phyloP scores from a whole-genome alignment of 257 asterid genomes.

The Solanum chaucha region DNA sequence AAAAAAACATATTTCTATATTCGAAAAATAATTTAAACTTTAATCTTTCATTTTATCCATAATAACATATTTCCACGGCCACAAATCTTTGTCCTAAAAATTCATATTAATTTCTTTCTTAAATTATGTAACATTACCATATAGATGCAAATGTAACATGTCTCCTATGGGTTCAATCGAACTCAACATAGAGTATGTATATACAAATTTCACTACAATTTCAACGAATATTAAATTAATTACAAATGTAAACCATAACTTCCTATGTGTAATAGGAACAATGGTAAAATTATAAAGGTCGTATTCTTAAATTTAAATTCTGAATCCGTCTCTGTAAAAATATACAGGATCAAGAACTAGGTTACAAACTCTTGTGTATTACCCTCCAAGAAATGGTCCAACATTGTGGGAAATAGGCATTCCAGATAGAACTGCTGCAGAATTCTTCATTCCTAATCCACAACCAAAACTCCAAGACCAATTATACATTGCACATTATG shows the following conservation, averaged over 20 bases:
- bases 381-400: conserved; percentile 44
- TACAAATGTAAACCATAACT: not conserved
- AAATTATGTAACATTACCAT: not conserved
- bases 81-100: not conserved
- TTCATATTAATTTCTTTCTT: not conserved
- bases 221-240: not conserved
- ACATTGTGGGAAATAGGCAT: conserved; percentile 73
- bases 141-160: not conserved
- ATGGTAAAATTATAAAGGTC: not conserved
- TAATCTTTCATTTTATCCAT: not conserved
- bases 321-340: too few species aligned
- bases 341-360: conserved; percentile 14
- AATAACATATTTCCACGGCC: not conserved
- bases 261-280: not conserved
- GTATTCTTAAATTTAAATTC: not conserved
- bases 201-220: not conserved
- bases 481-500: not conserved
- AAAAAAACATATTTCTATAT: not conserved
- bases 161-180: not conserved
- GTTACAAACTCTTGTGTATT: conserved; percentile 18
- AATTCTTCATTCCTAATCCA: conserved; percentile 48
- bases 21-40: not conserved
- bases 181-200: not conserved
- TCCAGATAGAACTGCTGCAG: conserved; percentile 55
- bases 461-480: conserved; percentile 20